Evolutionary conservation across 1,284 basidiomycete species (phyloP).

Genomic region (Rhodotorula sp.): DNA sequence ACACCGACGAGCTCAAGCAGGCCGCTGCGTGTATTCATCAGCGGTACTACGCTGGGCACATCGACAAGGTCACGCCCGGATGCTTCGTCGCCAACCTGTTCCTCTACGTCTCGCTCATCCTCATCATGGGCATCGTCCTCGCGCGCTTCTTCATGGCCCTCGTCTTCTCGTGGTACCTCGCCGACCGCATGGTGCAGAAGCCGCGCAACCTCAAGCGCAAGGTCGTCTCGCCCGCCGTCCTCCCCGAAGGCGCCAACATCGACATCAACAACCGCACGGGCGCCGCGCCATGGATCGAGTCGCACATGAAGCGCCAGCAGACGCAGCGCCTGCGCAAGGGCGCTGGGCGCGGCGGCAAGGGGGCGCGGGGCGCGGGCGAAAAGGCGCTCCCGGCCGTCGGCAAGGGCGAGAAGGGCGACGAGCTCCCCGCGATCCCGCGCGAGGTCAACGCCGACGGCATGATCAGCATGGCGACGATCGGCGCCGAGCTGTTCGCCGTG

Average conservation of each 20-base stretch:
- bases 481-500: slow-evolving; percentile 88
- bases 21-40: slow-evolving; percentile 76
- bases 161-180: slow-evolving; percentile 94
- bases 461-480: slow-evolving; percentile 82
- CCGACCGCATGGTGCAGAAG: slow-evolving; percentile 70
- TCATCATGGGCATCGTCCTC: slow-evolving; percentile 87
- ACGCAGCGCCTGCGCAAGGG: slow-evolving; percentile 29
- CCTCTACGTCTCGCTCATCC: slow-evolving; percentile 85
- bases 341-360: slow-evolving; percentile 54
- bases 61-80: slow-evolving; percentile 94
- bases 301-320: slow-evolving; percentile 37
- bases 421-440: slow-evolving; percentile 49
- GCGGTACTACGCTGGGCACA: slow-evolving; percentile 87
- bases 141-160: slow-evolving; percentile 95
- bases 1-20: slow-evolving; percentile 63
- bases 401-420: slow-evolving; percentile 50
- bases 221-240: slow-evolving; percentile 86
- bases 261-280: slow-evolving; percentile 83
- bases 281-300: slow-evolving; percentile 79
- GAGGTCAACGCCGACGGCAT: slow-evolving; percentile 53
- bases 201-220: slow-evolving; percentile 70
- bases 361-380: slow-evolving; percentile 40
- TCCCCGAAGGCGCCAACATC: slow-evolving; percentile 92
- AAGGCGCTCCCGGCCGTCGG: slow-evolving; percentile 18
- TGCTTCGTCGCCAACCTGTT: slow-evolving; percentile 90